phyloP scores from a whole-genome alignment of 2,329 filamentous ascomycete genomes.

The Fusarium luffae region DNA sequence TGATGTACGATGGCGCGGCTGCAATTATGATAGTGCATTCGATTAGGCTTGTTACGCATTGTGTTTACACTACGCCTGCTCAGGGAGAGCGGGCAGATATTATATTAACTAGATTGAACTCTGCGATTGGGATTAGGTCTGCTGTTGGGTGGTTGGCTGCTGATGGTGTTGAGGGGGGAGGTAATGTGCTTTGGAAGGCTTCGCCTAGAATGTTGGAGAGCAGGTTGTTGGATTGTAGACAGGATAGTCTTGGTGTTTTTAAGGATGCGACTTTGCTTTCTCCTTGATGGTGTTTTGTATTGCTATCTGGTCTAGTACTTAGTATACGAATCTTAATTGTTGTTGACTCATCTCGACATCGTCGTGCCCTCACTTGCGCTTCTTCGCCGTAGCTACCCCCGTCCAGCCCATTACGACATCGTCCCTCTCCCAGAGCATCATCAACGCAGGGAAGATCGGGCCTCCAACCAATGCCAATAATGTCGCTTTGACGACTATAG shows the following conservation, averaged over 20 bases:
- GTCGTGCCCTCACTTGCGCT: constrained; percentile 5
- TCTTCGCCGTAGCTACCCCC: neutral
- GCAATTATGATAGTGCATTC: constrained; percentile 49
- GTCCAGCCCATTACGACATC: neutral
- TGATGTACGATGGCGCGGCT: constrained; percentile 47
- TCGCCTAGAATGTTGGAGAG: neutral
- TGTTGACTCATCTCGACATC: neutral
- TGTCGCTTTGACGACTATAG: neutral
- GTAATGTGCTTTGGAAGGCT: neutral
- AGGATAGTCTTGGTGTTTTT: neutral
- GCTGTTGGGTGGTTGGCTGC: constrained; percentile 33
- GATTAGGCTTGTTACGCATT: constrained; percentile 48
- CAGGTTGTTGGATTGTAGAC: neutral
- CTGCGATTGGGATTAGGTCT: constrained; percentile 46
- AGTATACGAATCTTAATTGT: neutral
- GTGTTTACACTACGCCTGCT: constrained; percentile 42
- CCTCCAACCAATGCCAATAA: constrained; percentile 26
- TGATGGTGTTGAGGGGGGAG: neutral
- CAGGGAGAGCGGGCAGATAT: constrained; percentile 39
- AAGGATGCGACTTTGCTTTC: neutral
- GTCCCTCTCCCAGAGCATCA: constrained; percentile 33
- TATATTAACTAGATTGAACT: constrained; percentile 45
- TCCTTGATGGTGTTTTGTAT: constrained; percentile 1
- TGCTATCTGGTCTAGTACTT: neutral
- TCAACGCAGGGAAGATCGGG: constrained; percentile 33